These are phyloP conservation scores for Discostella stelligeroides DNA, from an alignment of 108 stramenopile species.

Conservation along the genomic window DNA sequence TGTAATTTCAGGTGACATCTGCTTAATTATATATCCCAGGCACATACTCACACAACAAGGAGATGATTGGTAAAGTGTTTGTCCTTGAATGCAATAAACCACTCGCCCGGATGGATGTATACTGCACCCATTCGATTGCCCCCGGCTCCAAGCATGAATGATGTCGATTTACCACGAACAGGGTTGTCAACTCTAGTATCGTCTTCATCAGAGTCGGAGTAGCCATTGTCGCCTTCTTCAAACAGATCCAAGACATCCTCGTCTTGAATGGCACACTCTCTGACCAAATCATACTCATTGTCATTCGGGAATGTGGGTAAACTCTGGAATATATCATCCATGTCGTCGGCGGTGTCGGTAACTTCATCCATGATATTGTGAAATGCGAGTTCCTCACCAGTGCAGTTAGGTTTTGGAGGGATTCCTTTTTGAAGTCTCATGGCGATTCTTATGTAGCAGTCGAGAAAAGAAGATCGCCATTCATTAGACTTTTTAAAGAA, in stretches of 20 bases:
- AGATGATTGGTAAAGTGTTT: too few relatives aligned
- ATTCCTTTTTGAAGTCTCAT: conserved; percentile 1
- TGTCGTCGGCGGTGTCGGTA: neutral
- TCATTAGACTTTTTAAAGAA: conserved; percentile 5
- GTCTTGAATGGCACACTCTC: neutral
- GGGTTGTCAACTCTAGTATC: too few relatives aligned
- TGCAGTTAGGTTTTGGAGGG: conserved; percentile 4
- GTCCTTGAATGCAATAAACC: too few relatives aligned
- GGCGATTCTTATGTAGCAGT: neutral
- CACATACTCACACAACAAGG: too few relatives aligned
- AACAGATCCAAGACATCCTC: conserved; percentile 8
- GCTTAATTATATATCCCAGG: too few relatives aligned
- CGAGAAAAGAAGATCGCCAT: neutral
- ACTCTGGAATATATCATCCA: neutral
- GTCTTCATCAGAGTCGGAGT: neutral
- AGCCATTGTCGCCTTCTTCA: conserved; percentile 2
- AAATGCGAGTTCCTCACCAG: neutral
- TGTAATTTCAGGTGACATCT: too few relatives aligned
- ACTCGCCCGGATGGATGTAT: too few relatives aligned
- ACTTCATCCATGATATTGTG: neutral
- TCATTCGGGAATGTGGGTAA: neutral
- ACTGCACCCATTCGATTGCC: too few relatives aligned
- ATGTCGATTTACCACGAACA: conserved; percentile 21
- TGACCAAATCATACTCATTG: neutral
- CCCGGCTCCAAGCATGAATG: too few relatives aligned